Percentiles rank a stretch among this genome's conserved stretches.
Conservation (phyloP, 495 filamentous ascomycete species). For the Emericellopsis terricola region DNA sequence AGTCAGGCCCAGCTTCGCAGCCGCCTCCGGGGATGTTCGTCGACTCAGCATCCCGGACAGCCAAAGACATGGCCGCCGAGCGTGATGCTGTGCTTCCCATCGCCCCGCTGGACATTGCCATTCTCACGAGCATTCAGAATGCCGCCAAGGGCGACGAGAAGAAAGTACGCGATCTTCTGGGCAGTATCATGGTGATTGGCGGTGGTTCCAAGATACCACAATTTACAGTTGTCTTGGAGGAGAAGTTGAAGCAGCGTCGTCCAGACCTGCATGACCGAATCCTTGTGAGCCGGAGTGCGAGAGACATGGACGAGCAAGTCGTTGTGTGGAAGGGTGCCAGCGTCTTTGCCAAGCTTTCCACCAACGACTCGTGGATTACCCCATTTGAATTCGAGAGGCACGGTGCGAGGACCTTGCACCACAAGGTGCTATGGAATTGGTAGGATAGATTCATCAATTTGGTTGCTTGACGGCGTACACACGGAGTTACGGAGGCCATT, state of each 20-base stretch:
- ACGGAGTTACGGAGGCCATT: no score
- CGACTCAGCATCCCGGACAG: constrained; percentile 22
- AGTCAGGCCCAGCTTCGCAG: constrained; percentile 3
- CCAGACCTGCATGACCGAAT: constrained; percentile 66
- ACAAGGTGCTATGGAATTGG: constrained; percentile 73
- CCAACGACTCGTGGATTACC: constrained; percentile 90
- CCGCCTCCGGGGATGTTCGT: constrained; percentile 17
- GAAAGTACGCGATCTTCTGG: constrained; percentile 78
- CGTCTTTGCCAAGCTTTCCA: constrained; percentile 82
- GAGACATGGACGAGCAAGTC: constrained; percentile 87
- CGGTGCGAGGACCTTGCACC: constrained; percentile 58
- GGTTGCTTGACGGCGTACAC: no score
- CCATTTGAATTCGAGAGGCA: constrained; percentile 75
- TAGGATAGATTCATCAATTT: constrained; percentile 4
- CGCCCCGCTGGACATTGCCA: constrained; percentile 72
- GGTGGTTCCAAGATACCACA: constrained; percentile 67
- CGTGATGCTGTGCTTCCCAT: constrained; percentile 69
- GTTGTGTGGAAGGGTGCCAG: constrained; percentile 96
- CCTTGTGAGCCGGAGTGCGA: constrained; percentile 68
- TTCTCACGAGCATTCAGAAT: constrained; percentile 72
- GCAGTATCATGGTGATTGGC: constrained; percentile 89
- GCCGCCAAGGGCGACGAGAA: constrained; percentile 79
- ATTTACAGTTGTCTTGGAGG: constrained; percentile 64
- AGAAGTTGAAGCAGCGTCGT: constrained; percentile 48
- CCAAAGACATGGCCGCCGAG: constrained; percentile 37